These are phyloP conservation scores for Sanghuangporus baumii DNA, from an alignment of 1,284 basidiomycete genomes.

Conservation along the genomic window DNA sequence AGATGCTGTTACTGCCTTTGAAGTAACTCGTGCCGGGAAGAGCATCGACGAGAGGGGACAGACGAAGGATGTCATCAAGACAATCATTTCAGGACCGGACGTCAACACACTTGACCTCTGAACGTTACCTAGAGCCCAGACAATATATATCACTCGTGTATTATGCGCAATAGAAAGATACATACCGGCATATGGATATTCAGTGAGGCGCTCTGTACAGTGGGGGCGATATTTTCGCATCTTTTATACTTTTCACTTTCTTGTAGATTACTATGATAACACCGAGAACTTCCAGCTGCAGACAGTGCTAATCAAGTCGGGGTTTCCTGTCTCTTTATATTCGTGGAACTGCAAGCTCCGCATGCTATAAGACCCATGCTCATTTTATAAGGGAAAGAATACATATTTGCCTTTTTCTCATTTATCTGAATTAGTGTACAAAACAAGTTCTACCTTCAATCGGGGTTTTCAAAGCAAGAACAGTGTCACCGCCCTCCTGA, in stretches of 20 bases:
- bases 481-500: not conserved
- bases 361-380: not conserved
- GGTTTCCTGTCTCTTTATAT: too few species aligned
- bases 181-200: too few species aligned
- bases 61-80: conserved; percentile 53
- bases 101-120: conserved; percentile 26
- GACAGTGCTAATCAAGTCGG: not conserved
- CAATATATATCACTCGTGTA: not conserved
- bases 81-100: conserved; percentile 73
- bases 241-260: too few species aligned
- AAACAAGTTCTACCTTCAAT: not conserved
- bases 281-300: not conserved
- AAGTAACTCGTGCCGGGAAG: conserved; percentile 73
- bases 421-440: not conserved
- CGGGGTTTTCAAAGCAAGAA: not conserved
- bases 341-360: too few species aligned
- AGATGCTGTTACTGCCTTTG: conserved; percentile 74
- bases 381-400: not conserved
- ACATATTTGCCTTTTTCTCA: not conserved
- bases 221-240: too few species aligned
- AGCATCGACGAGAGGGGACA: conserved; percentile 59
- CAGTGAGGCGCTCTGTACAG: too few species aligned
- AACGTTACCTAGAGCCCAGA: not conserved
- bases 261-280: not conserved
- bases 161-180: too few species aligned